Percentiles rank a stretch among this genome's conserved stretches.
Conservation (phyloP, 139 green algal species). For the Chlamydomonas incerta region DNA sequence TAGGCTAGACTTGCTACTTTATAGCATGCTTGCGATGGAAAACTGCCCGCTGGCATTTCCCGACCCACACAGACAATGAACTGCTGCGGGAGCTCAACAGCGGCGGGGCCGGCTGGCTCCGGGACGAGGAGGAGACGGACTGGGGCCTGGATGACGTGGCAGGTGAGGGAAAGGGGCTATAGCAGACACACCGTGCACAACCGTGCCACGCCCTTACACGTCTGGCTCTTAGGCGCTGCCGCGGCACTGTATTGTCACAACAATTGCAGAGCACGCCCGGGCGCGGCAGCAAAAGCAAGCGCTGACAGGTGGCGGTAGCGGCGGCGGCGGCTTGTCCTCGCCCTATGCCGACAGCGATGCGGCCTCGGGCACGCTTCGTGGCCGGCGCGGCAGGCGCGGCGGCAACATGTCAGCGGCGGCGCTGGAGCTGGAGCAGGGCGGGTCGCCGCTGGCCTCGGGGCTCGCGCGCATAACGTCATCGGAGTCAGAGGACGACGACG, state of each 20-base stretch:
- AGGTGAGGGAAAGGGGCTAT: neutral
- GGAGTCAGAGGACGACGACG: neutral
- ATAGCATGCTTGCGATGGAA: too few relatives aligned
- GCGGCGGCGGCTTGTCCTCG: too few relatives aligned
- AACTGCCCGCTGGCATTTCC: too few relatives aligned
- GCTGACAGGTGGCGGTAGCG: too few relatives aligned
- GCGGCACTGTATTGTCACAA: neutral
- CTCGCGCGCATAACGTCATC: neutral
- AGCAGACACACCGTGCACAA: too few relatives aligned
- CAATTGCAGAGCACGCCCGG: slow-evolving; percentile 8
- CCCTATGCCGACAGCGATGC: neutral
- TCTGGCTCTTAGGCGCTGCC: too few relatives aligned
- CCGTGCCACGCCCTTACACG: too few relatives aligned
- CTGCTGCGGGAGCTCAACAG: slow-evolving; percentile 30
- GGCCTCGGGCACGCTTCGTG: neutral
- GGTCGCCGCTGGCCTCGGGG: slow-evolving; percentile 5
- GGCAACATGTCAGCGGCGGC: too few relatives aligned
- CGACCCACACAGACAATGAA: neutral
- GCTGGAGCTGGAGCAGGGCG: neutral
- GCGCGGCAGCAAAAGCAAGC: neutral
- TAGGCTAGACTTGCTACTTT: too few relatives aligned
- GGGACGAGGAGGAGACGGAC: slow-evolving; percentile 27
- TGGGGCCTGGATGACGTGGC: slow-evolving; percentile 35
- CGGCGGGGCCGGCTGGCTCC: slow-evolving; percentile 5
- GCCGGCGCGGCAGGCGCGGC: neutral